phyloP scores from a whole-genome alignment of 2,329 filamentous ascomycete species.

The Ambrosiella cleistominuta region DNA sequence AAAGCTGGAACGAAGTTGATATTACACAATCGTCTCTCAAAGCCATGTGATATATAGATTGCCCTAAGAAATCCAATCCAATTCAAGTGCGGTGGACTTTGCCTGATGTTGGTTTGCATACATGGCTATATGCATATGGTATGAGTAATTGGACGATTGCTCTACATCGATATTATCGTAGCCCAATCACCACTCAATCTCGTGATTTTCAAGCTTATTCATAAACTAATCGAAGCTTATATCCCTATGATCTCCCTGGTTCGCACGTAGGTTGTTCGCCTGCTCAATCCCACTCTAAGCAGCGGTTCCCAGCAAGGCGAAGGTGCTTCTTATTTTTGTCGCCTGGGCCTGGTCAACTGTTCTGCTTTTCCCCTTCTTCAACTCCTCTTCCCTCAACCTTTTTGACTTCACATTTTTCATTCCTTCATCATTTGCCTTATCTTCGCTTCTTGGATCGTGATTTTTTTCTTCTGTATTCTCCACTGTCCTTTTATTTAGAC shows the following conservation, averaged over 20 bases:
- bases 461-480: slow-evolving; percentile 3
- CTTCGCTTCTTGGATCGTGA: not conserved
- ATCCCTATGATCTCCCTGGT: not conserved
- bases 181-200: not conserved
- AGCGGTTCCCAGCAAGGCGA: not conserved
- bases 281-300: not conserved
- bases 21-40: no score
- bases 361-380: slow-evolving; percentile 7
- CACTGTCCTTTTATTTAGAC: slow-evolving; percentile 4
- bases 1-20: no score
- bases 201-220: not conserved
- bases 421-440: slow-evolving; percentile 1
- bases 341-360: not conserved
- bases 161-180: no score
- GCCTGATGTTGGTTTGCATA: no score
- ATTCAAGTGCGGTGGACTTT: no score
- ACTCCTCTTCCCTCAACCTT: slow-evolving; percentile 1
- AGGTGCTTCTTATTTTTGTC: slow-evolving; percentile 1
- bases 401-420: slow-evolving; percentile 7
- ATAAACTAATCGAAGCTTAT: not conserved
- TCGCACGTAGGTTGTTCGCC: not conserved
- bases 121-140: no score
- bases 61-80: no score
- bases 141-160: no score
- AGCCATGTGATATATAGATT: no score